Conservation (phyloP, 805 yeast genomes). For the Hanseniaspora pseudoguilliermondii region DNA sequence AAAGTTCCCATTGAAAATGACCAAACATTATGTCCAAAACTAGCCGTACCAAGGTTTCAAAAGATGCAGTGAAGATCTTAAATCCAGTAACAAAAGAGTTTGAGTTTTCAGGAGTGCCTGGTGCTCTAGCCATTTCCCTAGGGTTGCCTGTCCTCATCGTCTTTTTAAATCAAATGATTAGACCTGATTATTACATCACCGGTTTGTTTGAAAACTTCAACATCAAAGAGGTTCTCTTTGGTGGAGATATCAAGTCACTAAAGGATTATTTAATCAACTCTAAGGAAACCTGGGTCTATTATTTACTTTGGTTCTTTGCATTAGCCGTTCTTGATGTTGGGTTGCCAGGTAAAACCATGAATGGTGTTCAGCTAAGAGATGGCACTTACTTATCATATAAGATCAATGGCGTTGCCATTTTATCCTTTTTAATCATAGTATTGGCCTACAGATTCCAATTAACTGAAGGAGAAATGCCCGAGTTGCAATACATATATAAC, state of each 20-base stretch:
- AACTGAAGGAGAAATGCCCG: conserved; percentile 54
- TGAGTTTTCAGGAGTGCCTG: conserved; percentile 71
- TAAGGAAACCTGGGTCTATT: conserved; percentile 45
- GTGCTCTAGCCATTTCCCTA: conserved; percentile 53
- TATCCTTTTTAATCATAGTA: conserved; percentile 29
- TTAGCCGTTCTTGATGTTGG: conserved; percentile 51
- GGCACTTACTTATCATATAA: conserved; percentile 59
- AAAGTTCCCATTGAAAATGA: background rate
- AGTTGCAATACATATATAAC: conserved; percentile 60
- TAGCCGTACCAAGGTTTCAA: background rate
- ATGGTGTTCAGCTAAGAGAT: conserved; percentile 66
- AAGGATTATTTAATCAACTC: conserved; percentile 31
- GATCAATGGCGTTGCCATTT: conserved; percentile 64
- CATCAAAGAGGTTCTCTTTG: conserved; percentile 25
- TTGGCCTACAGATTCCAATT: conserved; percentile 41
- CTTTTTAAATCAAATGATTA: conserved; percentile 47
- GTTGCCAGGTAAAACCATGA: conserved; percentile 49
- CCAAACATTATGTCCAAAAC: background rate
- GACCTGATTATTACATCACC: conserved; percentile 41
- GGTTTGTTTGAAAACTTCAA: conserved; percentile 36
- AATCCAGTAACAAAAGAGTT: conserved; percentile 61
- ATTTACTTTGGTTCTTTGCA: conserved; percentile 57
- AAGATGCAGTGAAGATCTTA: conserved; percentile 20
- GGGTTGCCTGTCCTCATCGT: conserved; percentile 57
- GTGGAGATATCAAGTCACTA: conserved; percentile 27